A percentile compares a stretch with the other conserved stretches of the same genome.
Evolutionary conservation across 2,329 filamentous ascomycete species (phyloP).

Genomic region (Colletotrichum cordylinicola): DNA sequence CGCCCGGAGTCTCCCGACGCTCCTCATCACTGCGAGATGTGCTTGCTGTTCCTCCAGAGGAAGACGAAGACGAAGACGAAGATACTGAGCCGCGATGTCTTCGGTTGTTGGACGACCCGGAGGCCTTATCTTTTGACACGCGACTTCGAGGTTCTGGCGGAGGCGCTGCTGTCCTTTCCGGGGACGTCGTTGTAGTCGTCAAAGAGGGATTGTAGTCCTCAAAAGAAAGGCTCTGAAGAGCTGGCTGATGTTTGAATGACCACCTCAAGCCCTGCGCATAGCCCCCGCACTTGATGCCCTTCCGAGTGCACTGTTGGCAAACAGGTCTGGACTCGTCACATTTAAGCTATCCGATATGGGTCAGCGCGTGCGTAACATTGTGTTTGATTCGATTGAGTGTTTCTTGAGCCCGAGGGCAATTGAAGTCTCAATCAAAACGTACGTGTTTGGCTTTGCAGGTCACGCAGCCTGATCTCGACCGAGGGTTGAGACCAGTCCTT

Average conservation of each 20-base stretch:
- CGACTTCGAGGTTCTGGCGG: neutral
- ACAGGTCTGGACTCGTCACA: conserved; percentile 35
- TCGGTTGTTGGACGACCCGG: neutral
- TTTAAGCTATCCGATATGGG: conserved; percentile 28
- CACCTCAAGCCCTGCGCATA: conserved; percentile 41
- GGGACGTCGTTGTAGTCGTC: neutral
- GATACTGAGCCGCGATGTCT: neutral
- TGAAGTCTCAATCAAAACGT: neutral
- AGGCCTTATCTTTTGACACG: neutral
- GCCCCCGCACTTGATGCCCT: conserved; percentile 33
- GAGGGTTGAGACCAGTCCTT: conserved; percentile 15
- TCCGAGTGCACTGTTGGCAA: conserved; percentile 33
- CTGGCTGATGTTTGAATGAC: conserved; percentile 45
- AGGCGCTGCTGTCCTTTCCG: neutral
- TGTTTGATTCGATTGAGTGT: neutral
- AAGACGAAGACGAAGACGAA: neutral
- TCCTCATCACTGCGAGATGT: neutral
- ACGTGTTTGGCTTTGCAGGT: conserved; percentile 36
- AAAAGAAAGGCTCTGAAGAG: neutral
- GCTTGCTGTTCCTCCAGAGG: neutral
- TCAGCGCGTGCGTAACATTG: neutral
- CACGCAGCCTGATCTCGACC: conserved; percentile 35
- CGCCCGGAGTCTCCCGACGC: neutral
- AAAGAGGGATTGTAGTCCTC: neutral
- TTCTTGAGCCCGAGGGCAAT: neutral